Evolutionary conservation across 2,329 filamentous ascomycete genomes (phyloP).

Genomic region (Colletotrichum sp.): DNA sequence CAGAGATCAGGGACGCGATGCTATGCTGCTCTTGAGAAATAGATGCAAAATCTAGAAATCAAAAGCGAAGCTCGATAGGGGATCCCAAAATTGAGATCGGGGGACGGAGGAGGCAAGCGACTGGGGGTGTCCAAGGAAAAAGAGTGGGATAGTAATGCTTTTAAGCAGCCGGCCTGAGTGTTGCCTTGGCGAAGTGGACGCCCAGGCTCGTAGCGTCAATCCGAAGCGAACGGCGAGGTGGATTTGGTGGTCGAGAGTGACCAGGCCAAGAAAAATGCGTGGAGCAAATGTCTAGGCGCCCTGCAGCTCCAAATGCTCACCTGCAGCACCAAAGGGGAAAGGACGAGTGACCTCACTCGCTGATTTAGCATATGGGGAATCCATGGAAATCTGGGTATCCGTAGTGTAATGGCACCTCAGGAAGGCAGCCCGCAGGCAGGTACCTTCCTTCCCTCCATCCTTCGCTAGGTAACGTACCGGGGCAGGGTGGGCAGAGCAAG

Average conservation of each 20-base stretch:
- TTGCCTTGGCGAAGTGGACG: conserved; percentile 11
- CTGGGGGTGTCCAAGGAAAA: neutral
- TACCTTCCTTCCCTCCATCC: neutral
- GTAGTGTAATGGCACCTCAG: neutral
- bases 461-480: neutral
- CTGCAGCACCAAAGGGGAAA: neutral
- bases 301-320: neutral
- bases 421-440: neutral
- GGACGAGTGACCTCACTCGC: conserved; percentile 7
- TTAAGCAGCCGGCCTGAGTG: neutral
- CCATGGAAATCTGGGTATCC: neutral
- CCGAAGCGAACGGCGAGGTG: neutral
- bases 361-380: neutral
- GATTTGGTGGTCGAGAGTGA: neutral
- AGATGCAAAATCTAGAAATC: neutral
- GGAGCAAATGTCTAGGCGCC: neutral
- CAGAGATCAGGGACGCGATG: neutral
- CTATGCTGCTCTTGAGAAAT: neutral
- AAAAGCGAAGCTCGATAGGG: neutral
- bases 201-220: neutral
- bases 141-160: conserved; percentile 16
- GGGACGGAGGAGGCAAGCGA: neutral
- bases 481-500: neutral
- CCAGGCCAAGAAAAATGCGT: neutral
- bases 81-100: neutral